Base-by-base conservation (phyloP, 345 rosid species). In the Rhizophora mangle region DNA sequence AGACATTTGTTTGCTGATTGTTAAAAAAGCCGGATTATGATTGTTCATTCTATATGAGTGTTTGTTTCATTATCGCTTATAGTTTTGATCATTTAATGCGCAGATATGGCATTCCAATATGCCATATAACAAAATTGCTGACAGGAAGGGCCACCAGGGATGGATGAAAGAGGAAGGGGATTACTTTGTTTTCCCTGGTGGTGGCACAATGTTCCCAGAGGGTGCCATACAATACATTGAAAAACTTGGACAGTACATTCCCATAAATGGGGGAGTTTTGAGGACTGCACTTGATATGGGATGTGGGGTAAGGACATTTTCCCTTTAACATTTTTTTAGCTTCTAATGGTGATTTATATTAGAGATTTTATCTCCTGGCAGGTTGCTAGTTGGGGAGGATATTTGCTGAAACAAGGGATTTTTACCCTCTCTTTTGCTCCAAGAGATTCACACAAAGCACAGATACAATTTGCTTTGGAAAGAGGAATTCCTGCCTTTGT, bases 381-480 rank as follows among this genome's bases (percentile, higher is more conserved):
- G 99, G 99, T 92, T 60, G 99, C 99, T n/a, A 96, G 99, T 81
- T 96, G 87, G 70, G 98, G 98, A 55, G 99, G 99, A 1, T 83
- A 85, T 69, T 72, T 90, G 76, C 79, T 95, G 58, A 80, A 89
- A 26, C 85, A 90, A 80, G 89, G 90, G 73, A 85, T 92, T 70
- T 73, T 85, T 58, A 74, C 95, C 0, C 82, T 90, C 68, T 96
- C 99, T 0, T 92, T 96, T 81, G 99, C 98, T 32, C 99, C 98
- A 5, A 86, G 98, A 78, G 99, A 92, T 81, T 96, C 99, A 2
- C 99, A 96, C 68, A 96, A 96, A 82, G 73, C 99, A 11, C 99
- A 92, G 76, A 92, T 96, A 80, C 99, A 96, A 26, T 96, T 96
- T 80, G 97, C 99, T 2, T 65, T 96, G 68, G 98, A 92, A 74